Conservation (phyloP, 2,329 filamentous ascomycete species). For the Thyridium curvatum region DNA sequence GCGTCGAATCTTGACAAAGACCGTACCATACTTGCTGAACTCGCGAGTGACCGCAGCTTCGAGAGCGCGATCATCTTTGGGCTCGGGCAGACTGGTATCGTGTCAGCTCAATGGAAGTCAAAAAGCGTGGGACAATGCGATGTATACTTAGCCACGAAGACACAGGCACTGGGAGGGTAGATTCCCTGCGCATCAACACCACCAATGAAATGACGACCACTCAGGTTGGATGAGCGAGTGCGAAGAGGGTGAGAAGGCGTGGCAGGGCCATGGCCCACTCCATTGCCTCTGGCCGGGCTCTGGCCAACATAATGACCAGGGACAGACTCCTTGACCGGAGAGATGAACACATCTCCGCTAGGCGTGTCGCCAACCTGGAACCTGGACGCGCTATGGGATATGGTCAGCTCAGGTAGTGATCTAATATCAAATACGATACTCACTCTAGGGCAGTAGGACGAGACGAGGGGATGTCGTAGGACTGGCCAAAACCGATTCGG, state of each 20-base stretch:
- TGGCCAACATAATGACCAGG: not conserved
- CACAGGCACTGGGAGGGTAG: constrained; percentile 49
- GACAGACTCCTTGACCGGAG: not conserved
- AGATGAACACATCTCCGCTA: constrained; percentile 8
- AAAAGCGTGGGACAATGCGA: not conserved
- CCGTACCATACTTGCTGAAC: constrained; percentile 48
- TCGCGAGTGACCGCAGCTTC: constrained; percentile 43
- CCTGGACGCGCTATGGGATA: constrained; percentile 4
- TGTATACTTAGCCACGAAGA: constrained; percentile 62
- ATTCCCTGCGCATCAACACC: constrained; percentile 42
- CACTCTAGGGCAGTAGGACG: too few relatives aligned
- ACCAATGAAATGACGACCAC: constrained; percentile 11
- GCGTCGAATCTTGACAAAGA: constrained; percentile 58
- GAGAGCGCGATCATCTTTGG: constrained; percentile 42
- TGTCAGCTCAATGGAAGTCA: not conserved
- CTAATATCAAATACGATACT: too few relatives aligned
- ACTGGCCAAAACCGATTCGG: too few relatives aligned
- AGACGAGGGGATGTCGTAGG: too few relatives aligned
- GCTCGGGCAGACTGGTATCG: constrained; percentile 40
- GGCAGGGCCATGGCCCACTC: not conserved
- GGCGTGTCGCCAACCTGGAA: constrained; percentile 10
- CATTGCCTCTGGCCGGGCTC: not conserved
- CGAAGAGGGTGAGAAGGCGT: constrained; percentile 1
- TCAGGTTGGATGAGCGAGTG: constrained; percentile 7
- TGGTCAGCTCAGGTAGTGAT: too few relatives aligned